Conservation (phyloP, 2,329 filamentous ascomycete genomes). For the Acephala macrosclerotiorum region DNA sequence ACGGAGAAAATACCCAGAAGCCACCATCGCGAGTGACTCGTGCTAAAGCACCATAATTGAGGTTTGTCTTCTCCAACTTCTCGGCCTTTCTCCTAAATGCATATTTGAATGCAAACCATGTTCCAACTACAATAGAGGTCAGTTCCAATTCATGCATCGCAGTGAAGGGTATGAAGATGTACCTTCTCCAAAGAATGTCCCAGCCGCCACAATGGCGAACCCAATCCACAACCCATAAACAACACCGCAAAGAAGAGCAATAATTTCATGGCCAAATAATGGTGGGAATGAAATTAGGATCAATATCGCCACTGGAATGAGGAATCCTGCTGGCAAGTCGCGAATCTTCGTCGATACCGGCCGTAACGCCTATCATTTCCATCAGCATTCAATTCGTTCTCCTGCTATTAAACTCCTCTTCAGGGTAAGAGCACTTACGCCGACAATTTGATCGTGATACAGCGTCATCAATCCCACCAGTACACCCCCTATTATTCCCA, state of each 20-base stretch:
- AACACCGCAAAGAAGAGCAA: slow-evolving; percentile 51
- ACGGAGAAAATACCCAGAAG: slow-evolving; percentile 44
- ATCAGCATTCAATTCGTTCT: slow-evolving; percentile 12
- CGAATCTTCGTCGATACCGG: slow-evolving; percentile 49
- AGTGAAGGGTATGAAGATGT: slow-evolving; percentile 22
- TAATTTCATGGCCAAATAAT: slow-evolving; percentile 51
- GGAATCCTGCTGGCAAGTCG: slow-evolving; percentile 48
- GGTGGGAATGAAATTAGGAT: slow-evolving; percentile 51
- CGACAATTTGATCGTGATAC: slow-evolving; percentile 49
- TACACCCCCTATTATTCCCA: slow-evolving; percentile 42
- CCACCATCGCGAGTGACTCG: slow-evolving; percentile 51
- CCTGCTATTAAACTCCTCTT: neutral
- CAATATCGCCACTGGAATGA: slow-evolving; percentile 50
- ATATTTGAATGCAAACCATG: slow-evolving; percentile 52
- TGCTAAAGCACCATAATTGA: slow-evolving; percentile 50
- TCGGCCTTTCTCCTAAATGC: slow-evolving; percentile 46
- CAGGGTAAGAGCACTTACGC: slow-evolving; percentile 34
- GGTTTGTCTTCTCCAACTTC: slow-evolving; percentile 50
- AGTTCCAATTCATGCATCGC: neutral
- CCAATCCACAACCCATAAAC: slow-evolving; percentile 52
- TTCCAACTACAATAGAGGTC: slow-evolving; percentile 37
- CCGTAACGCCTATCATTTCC: slow-evolving; percentile 40
- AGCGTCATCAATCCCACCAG: slow-evolving; percentile 46
- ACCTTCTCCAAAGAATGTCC: slow-evolving; percentile 52
- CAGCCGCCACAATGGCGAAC: slow-evolving; percentile 50